Evolutionary conservation across 2,329 filamentous ascomycete species (phyloP), one percentile per base, ranked within the genome.

Genomic region (Juglanconis juglandina): DNA sequence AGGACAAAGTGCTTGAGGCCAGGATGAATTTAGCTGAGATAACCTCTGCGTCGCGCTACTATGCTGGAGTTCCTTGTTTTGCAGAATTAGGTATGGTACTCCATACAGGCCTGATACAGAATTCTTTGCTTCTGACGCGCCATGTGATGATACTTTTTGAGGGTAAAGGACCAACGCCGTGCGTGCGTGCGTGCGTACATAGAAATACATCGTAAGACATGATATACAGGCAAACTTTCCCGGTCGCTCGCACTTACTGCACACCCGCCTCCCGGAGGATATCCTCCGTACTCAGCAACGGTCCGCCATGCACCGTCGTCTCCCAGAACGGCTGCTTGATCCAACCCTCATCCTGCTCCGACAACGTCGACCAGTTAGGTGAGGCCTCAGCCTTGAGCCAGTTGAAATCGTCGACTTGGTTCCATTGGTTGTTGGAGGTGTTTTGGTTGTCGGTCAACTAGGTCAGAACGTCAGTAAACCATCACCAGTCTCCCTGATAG

Each of bases 341-440:
- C 11, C 17, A 47, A 3, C 8, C 55, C 32, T 82, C 81, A 58
- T 87, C 77, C 1, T 79, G 78, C 56, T 86, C 81, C 1, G 84
- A 78, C 30, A 98, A 67, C 2, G 91, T 75, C 39, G 79, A 84
- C 92, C 94, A 99, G 71, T 99, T 93, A 2, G 95, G 95, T 70
- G 91, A 97, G 35, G 86, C 85, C 60, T 90, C 91, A 14, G 84
- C 81, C 73, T 93, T 96, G 64, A 97, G 83, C 95, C 95, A 98
- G 76, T 96, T 96, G 80, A 99, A 99, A 73, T 99, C 95, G 72
- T 98, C 91, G 14, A 98, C 90, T 68, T 95, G 87, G 67, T 93
- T 84, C 91, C 92, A 99, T 68, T 89, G 84, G 71, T 96, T 94
- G 60, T 75, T 75, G 3, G 69, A 65, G 1, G 67, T 58, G 8